Evolutionary conservation across 2,329 filamentous ascomycete species (phyloP).

Genomic region (Venturia aucupariae): DNA sequence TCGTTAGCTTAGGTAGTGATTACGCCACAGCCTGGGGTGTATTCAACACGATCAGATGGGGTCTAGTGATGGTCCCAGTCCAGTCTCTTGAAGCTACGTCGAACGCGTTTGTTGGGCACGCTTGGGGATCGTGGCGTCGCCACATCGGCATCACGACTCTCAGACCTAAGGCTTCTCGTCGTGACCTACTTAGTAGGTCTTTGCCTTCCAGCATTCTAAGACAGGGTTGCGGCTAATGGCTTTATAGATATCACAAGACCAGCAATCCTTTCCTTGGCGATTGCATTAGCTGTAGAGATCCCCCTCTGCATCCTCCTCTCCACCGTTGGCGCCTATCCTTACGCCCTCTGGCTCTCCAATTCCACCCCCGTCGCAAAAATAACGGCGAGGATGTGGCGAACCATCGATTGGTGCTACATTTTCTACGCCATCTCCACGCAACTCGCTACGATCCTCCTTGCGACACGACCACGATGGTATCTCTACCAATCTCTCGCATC

Average conservation of each 20-base stretch:
- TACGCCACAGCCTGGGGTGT: constrained; percentile 67
- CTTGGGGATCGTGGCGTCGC: constrained; percentile 48
- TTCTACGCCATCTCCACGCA: constrained; percentile 59
- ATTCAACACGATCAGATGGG: constrained; percentile 67
- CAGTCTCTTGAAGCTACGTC: constrained; percentile 57
- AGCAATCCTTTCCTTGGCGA: constrained; percentile 42
- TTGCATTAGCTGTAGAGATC: constrained; percentile 52
- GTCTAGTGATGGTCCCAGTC: constrained; percentile 64
- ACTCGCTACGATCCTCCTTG: constrained; percentile 54
- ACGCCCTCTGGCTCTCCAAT: constrained; percentile 53
- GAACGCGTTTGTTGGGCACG: constrained; percentile 56
- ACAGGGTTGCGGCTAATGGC: too few species aligned
- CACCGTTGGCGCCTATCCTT: constrained; percentile 47
- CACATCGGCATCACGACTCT: constrained; percentile 23
- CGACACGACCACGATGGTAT: constrained; percentile 58
- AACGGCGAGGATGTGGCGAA: constrained; percentile 56
- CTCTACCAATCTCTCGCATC: constrained; percentile 57
- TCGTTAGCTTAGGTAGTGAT: constrained; percentile 52
- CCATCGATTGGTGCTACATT: constrained; percentile 58
- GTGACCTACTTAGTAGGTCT: neutral
- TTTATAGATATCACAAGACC: constrained; percentile 37
- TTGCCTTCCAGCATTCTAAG: neutral
- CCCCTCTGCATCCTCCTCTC: constrained; percentile 55
- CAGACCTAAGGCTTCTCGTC: constrained; percentile 1
- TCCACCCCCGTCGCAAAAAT: constrained; percentile 50